Evolutionary conservation across 352 stramenopile species (phyloP).

Genomic region (Phytophthora citricola): DNA sequence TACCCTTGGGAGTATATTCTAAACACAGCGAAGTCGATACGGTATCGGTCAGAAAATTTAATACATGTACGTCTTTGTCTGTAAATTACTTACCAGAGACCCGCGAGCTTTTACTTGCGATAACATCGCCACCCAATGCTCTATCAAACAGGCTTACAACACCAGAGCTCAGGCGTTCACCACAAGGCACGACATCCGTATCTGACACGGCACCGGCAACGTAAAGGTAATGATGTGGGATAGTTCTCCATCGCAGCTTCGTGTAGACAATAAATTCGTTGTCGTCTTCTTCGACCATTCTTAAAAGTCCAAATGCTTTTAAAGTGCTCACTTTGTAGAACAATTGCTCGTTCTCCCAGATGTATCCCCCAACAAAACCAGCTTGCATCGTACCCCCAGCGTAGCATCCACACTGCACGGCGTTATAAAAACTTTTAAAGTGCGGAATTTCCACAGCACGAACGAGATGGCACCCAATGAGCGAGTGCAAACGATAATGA

Average conservation of each 20-base stretch:
- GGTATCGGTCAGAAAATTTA: no score
- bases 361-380: slow-evolving; percentile 20
- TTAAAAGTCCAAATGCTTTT: slow-evolving; percentile 31
- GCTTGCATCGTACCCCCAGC: slow-evolving; percentile 14
- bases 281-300: slow-evolving; percentile 14
- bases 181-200: slow-evolving; percentile 5
- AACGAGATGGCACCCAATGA: slow-evolving; percentile 16
- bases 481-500: slow-evolving; percentile 20
- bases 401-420: slow-evolving; percentile 29
- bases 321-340: slow-evolving; percentile 21
- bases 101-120: no score
- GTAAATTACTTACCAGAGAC: no score
- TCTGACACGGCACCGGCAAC: slow-evolving; percentile 8
- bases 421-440: slow-evolving; percentile 7
- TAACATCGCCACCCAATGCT: neutral
- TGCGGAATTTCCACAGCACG: slow-evolving; percentile 13
- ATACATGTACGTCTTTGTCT: no score
- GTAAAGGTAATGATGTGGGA: slow-evolving; percentile 16
- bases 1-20: no score
- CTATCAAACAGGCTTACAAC: slow-evolving; percentile 13
- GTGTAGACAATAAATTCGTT: slow-evolving; percentile 23
- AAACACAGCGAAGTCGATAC: no score
- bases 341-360: slow-evolving; percentile 13
- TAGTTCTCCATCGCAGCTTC: slow-evolving; percentile 19
- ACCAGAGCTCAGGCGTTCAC: slow-evolving; percentile 1